Conservation (phyloP, 1,284 basidiomycete genomes). For the Takashimella koratensis region DNA sequence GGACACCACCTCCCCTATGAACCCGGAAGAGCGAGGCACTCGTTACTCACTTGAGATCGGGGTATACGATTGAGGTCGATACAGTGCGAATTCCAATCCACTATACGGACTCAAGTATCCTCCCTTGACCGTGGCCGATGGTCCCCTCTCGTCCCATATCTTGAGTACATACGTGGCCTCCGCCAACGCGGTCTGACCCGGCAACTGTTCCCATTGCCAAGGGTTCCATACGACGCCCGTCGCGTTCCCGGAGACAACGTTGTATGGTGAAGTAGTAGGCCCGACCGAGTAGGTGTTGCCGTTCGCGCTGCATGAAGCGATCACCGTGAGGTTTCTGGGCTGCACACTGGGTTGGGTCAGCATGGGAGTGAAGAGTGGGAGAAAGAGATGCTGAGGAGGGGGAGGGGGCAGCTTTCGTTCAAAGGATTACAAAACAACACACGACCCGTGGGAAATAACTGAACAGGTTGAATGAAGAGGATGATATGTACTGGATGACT, state of each 20-base stretch:
- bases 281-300: constrained; percentile 85
- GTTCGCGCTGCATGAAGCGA: constrained; percentile 71
- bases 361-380: background rate
- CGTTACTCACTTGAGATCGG: constrained; percentile 62
- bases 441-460: background rate
- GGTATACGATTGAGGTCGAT: constrained; percentile 74
- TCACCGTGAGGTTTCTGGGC: constrained; percentile 71
- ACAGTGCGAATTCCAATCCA: constrained; percentile 74
- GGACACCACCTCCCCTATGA: no score
- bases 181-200: constrained; percentile 65
- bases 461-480: background rate
- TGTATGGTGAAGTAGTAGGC: constrained; percentile 57
- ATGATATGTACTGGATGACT: constrained; percentile 15
- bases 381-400: background rate
- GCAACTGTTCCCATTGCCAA: constrained; percentile 65
- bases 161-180: constrained; percentile 70
- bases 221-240: constrained; percentile 76
- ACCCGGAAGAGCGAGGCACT: background rate
- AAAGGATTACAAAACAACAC: no score
- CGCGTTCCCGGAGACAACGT: constrained; percentile 64
- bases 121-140: constrained; percentile 56
- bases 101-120: constrained; percentile 70
- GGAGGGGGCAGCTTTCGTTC: no score
- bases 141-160: constrained; percentile 74
- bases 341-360: constrained; percentile 46